phyloP scores from a whole-genome alignment of 2,329 filamentous ascomycete species.

The Cladosporium colombiae region DNA sequence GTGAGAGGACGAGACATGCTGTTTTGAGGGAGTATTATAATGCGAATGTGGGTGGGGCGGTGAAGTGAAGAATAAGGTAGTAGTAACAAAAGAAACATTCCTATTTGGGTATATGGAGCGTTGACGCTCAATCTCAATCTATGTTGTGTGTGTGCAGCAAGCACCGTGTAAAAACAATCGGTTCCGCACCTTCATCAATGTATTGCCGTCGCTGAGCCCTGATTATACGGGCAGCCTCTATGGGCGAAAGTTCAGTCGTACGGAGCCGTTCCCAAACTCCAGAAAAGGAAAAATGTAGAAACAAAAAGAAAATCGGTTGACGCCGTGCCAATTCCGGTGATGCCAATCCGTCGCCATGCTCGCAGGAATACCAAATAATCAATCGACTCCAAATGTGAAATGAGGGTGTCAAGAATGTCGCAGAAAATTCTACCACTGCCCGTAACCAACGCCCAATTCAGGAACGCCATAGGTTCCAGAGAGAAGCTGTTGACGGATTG shows the following conservation, averaged over 20 bases:
- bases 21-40: conserved; percentile 16
- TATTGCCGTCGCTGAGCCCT: background rate
- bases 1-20: background rate
- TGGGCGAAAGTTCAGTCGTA: conserved; percentile 4
- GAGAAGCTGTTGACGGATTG: conserved; percentile 52
- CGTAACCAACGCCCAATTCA: conserved; percentile 59
- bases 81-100: conserved; percentile 18
- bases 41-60: conserved; percentile 8
- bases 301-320: background rate
- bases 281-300: background rate
- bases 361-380: background rate
- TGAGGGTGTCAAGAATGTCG: background rate
- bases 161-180: background rate
- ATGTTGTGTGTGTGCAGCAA: background rate
- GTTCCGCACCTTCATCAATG: conserved; percentile 3
- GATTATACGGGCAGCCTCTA: background rate
- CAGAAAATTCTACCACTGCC: conserved; percentile 28
- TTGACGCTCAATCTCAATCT: conserved; percentile 18
- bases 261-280: conserved; percentile 7
- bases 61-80: background rate
- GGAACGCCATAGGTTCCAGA: conserved; percentile 49
- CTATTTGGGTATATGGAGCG: conserved; percentile 20
- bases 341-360: conserved; percentile 5
- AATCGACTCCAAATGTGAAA: background rate
- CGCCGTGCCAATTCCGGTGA: conserved; percentile 5